Evolutionary conservation across 169 alveolate genomes (phyloP).

Genomic region (Plasmodium gaboni): DNA sequence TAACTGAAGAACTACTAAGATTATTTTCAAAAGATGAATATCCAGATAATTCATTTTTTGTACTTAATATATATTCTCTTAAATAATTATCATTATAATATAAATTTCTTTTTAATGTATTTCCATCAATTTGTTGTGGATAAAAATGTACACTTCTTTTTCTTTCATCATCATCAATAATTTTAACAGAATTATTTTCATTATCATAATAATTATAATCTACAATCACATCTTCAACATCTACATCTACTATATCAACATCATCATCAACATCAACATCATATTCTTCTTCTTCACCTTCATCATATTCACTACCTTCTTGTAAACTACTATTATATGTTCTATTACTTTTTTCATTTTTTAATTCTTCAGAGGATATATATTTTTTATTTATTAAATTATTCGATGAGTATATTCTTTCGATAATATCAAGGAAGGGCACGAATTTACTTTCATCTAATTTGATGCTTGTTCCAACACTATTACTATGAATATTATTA

Average conservation of each 20-base stretch:
- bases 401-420: conserved; percentile 15
- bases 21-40: conserved; percentile 44
- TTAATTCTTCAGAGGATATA: background rate
- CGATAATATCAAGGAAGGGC: conserved; percentile 68
- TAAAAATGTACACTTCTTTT: background rate
- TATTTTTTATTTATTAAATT: background rate
- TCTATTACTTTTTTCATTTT: background rate
- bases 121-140: background rate
- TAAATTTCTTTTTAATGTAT: conserved; percentile 3
- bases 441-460: conserved; percentile 26
- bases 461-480: conserved; percentile 4
- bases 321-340: background rate
- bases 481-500: conserved; percentile 7
- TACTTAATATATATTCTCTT: conserved; percentile 19
- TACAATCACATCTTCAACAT: no score
- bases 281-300: background rate
- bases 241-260: background rate
- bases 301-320: background rate
- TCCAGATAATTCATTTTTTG: conserved; percentile 15
- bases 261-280: background rate
- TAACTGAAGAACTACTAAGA: conserved; percentile 44
- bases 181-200: background rate
- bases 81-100: conserved; percentile 41
- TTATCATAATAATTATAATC: background rate
- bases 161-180: background rate